Evolutionary conservation across 2,329 filamentous ascomycete species (phyloP).

Genomic region (Decorospora gaudefroyi): DNA sequence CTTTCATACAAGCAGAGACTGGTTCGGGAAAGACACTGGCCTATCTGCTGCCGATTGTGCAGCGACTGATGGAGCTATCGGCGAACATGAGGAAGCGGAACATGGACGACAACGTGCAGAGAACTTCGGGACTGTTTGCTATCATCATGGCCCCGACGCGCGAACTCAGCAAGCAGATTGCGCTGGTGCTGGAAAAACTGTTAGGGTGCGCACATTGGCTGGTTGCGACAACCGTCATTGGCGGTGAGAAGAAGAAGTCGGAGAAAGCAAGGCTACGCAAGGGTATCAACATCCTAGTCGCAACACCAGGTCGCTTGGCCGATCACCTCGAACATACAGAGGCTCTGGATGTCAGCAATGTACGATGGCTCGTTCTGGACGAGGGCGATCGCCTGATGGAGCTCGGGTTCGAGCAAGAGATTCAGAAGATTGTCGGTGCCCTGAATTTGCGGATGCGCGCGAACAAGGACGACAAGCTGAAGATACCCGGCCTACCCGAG

Average conservation of each 20-base stretch:
- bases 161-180: constrained; percentile 93
- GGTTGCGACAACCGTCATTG: constrained; percentile 82
- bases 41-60: constrained; percentile 91
- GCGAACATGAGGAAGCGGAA: constrained; percentile 54
- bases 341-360: constrained; percentile 82
- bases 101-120: constrained; percentile 61
- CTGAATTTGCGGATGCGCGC: constrained; percentile 68
- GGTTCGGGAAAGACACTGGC: constrained; percentile 96
- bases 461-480: constrained; percentile 62
- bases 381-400: constrained; percentile 99
- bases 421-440: constrained; percentile 81
- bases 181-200: constrained; percentile 80
- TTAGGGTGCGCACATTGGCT: constrained; percentile 92
- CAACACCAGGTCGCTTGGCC: constrained; percentile 85
- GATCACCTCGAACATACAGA: constrained; percentile 95
- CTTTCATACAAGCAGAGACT: constrained; percentile 95
- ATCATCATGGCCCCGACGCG: constrained; percentile 92
- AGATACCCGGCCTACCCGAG: constrained; percentile 69
- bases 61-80: constrained; percentile 79
- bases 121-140: constrained; percentile 88
- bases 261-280: constrained; percentile 95
- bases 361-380: constrained; percentile 91
- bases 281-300: constrained; percentile 92
- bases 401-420: constrained; percentile 91
- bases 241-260: constrained; percentile 73